Evolutionary conservation across 164 flowering plant genomes (phyloP).

Genomic region (Malania oleifera): DNA sequence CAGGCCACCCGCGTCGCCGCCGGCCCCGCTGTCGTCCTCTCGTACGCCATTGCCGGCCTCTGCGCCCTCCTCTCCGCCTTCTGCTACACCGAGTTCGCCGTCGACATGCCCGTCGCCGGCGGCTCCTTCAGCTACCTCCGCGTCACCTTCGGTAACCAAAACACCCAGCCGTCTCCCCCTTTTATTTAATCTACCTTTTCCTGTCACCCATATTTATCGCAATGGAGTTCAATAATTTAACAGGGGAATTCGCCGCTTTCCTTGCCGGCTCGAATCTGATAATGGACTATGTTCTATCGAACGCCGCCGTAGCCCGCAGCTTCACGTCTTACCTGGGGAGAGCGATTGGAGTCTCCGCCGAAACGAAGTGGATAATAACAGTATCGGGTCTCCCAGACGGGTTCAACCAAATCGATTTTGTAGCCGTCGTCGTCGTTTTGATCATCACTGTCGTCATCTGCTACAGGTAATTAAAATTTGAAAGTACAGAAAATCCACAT

Average conservation of each 20-base stretch:
- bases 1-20: conserved; percentile 40
- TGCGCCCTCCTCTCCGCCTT: conserved; percentile 90
- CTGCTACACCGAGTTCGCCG: conserved; percentile 94
- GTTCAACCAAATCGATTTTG: conserved; percentile 51
- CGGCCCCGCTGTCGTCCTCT: conserved; percentile 73
- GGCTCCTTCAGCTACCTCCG: conserved; percentile 89
- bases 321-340: conserved; percentile 59
- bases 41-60: conserved; percentile 84
- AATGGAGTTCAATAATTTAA: too few species aligned
- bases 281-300: conserved; percentile 73
- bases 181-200: neutral
- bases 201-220: too few species aligned
- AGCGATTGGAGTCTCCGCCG: conserved; percentile 38
- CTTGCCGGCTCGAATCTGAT: conserved; percentile 67
- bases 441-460: conserved; percentile 51
- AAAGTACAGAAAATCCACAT: neutral
- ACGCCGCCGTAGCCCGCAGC: conserved; percentile 72
- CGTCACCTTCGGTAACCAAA: conserved; percentile 68
- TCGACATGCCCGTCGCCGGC: conserved; percentile 94
- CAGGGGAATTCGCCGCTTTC: conserved; percentile 75
- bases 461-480: conserved; percentile 37
- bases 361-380: conserved; percentile 40
- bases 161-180: neutral
- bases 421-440: conserved; percentile 56
- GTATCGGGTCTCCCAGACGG: conserved; percentile 44